phyloP scores from a whole-genome alignment of 2,329 filamentous ascomycete species.

The Periconia macrospinosa region DNA sequence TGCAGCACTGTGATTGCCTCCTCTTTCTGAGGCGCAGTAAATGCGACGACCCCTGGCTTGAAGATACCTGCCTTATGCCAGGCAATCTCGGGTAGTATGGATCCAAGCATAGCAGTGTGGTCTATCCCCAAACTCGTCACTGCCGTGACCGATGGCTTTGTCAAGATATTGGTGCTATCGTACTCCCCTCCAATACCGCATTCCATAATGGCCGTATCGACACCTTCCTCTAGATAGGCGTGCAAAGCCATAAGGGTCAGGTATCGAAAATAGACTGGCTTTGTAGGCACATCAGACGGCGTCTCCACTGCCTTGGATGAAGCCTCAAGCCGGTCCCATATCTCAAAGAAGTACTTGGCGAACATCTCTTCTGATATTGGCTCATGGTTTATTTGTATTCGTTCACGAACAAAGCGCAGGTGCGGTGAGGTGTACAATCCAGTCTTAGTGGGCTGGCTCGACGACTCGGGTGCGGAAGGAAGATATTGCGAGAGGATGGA shows the following conservation, averaged over 20 bases:
- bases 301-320: slow-evolving; percentile 55
- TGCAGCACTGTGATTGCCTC: slow-evolving; percentile 59
- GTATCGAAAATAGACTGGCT: slow-evolving; percentile 92
- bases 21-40: slow-evolving; percentile 62
- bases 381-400: slow-evolving; percentile 76
- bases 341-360: slow-evolving; percentile 76
- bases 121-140: slow-evolving; percentile 85
- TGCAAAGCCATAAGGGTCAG: slow-evolving; percentile 88
- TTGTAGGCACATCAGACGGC: slow-evolving; percentile 58
- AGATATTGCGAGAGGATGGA: slow-evolving; percentile 71
- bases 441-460: slow-evolving; percentile 55
- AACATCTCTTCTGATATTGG: slow-evolving; percentile 72
- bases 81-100: slow-evolving; percentile 77
- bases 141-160: slow-evolving; percentile 68
- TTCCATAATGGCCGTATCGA: slow-evolving; percentile 81
- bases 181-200: slow-evolving; percentile 94
- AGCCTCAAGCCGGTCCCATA: slow-evolving; percentile 71
- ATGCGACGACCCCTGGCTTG: slow-evolving; percentile 66
- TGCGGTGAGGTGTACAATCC: slow-evolving; percentile 88
- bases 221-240: slow-evolving; percentile 73
- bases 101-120: slow-evolving; percentile 78
- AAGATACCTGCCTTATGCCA: slow-evolving; percentile 94
- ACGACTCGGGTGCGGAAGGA: slow-evolving; percentile 36
- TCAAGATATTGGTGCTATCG: slow-evolving; percentile 86
- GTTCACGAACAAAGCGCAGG: slow-evolving; percentile 78